These are phyloP conservation scores for Ophiostoma pallidulum DNA, from an alignment of 2,329 filamentous ascomycete genomes.

Conservation along the genomic window DNA sequence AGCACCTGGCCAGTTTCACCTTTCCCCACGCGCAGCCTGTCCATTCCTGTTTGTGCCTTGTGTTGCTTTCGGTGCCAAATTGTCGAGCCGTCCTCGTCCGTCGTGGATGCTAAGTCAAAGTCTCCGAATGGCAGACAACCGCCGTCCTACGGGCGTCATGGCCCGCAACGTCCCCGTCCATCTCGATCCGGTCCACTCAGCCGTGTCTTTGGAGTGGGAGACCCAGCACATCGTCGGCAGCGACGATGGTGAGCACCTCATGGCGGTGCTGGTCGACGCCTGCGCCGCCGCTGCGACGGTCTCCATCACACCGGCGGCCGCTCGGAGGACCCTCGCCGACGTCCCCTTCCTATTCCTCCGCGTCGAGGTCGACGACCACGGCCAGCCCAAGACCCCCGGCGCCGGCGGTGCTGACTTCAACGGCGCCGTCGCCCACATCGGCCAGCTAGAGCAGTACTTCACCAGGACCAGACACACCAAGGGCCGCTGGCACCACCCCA, in stretches of 20 bases:
- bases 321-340: conserved; percentile 7
- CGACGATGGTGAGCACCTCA: conserved; percentile 12
- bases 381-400: not conserved
- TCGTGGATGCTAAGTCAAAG: too few species aligned
- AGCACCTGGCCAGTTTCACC: too few species aligned
- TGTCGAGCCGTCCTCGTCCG: too few species aligned
- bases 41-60: too few species aligned
- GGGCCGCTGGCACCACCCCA: conserved; percentile 1
- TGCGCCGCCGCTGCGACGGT: not conserved
- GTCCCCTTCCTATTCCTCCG: conserved; percentile 12
- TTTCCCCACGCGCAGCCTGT: too few species aligned
- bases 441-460: conserved; percentile 9
- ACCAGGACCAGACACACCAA: not conserved
- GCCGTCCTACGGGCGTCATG: not conserved
- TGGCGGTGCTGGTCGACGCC: conserved; percentile 1
- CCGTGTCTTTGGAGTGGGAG: not conserved
- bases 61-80: too few species aligned
- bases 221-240: conserved; percentile 9
- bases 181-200: conserved; percentile 7
- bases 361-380: conserved; percentile 9
- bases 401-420: not conserved
- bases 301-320: not conserved
- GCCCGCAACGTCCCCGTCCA: not conserved
- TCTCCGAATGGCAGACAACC: too few species aligned
- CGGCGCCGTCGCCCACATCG: not conserved